Base-by-base conservation (phyloP, 129 eudicot species). In the Centrapalus pauciflorus region DNA sequence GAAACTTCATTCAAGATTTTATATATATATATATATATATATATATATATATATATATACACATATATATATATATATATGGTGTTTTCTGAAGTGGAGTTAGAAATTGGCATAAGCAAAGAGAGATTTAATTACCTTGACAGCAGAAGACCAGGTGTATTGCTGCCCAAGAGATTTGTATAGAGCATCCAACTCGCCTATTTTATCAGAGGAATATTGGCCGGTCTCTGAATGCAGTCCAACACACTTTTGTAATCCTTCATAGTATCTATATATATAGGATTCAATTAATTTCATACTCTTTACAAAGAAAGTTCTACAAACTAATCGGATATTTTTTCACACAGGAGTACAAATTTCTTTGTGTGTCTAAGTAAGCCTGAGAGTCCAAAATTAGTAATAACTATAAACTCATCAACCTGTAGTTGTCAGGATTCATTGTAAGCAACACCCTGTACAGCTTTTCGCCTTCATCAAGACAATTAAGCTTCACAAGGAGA, bases 101-200 rank as follows among this genome's bases (percentile, higher is more conserved):
- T 45, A 21, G 43, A 14, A 65, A 45, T 5, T 38, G 56, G 24
- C 17, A 64, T 20, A 55, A 57, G 33, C 23, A 57, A 21, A 48
- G 40, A 56, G 59, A 55, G 19, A 24, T 27, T 67, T 58, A 21
- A 48, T 30, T 77, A 92, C 99, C 95, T 94, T 94, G 72, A 90
- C 99, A 72, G 99, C 97, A 64, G 99, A 94, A 54, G 99, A 94
- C 87, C 90, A 81, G 33, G 71, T 89, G 77, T 89, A 87, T 40
- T 94, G 88, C 87, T 79, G 77, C 77, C 67, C 84, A 55, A 94
- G 92, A 35, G 99, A 86, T 75, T 67, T 71, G 73, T 94, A 94
- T 69, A 94, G 76, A 43, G 82, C 85, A 66, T 89, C 90, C 80
- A 94, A 69, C 62, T 76, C 81, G 38, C 80, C 85, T 69, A 83